Conservation (phyloP, 352 stramenopile genomes). For the Globisporangium irregulare region DNA sequence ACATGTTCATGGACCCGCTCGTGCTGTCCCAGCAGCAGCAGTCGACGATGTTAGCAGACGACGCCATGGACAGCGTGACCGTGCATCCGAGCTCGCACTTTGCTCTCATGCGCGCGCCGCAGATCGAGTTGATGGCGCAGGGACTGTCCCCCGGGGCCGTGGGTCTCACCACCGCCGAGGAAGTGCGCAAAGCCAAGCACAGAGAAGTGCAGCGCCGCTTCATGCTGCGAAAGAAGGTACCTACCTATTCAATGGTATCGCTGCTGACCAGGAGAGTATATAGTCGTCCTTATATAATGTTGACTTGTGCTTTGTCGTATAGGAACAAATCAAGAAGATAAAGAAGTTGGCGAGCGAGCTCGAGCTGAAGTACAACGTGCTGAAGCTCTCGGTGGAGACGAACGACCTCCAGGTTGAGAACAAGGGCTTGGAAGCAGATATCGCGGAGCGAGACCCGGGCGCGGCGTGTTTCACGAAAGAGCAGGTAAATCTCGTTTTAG, state of each 20-base stretch:
- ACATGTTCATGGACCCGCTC: neutral
- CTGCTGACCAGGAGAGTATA: neutral
- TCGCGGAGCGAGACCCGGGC: neutral
- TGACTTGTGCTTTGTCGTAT: neutral
- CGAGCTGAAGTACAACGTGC: slow-evolving; percentile 27
- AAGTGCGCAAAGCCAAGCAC: slow-evolving; percentile 38
- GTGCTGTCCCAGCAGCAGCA: neutral
- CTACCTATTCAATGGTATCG: neutral
- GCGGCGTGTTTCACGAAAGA: slow-evolving; percentile 10
- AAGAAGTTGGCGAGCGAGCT: slow-evolving; percentile 28
- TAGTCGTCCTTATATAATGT: neutral
- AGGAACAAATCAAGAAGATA: slow-evolving; percentile 29
- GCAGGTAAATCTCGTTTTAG: slow-evolving; percentile 27
- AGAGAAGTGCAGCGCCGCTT: slow-evolving; percentile 44
- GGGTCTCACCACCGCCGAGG: slow-evolving; percentile 6
- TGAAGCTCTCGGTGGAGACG: slow-evolving; percentile 24
- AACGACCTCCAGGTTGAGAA: slow-evolving; percentile 28
- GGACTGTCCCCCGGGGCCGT: neutral
- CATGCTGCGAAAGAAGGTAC: slow-evolving; percentile 40
- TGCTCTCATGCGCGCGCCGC: neutral
- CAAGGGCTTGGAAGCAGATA: slow-evolving; percentile 16
- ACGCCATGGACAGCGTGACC: neutral
- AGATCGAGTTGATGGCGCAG: slow-evolving; percentile 1
- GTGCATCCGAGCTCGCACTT: neutral
- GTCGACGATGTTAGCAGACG: neutral